Base-by-base conservation (phyloP, 176 grass and related monocot genomes). In the Dactylis glomerata region DNA sequence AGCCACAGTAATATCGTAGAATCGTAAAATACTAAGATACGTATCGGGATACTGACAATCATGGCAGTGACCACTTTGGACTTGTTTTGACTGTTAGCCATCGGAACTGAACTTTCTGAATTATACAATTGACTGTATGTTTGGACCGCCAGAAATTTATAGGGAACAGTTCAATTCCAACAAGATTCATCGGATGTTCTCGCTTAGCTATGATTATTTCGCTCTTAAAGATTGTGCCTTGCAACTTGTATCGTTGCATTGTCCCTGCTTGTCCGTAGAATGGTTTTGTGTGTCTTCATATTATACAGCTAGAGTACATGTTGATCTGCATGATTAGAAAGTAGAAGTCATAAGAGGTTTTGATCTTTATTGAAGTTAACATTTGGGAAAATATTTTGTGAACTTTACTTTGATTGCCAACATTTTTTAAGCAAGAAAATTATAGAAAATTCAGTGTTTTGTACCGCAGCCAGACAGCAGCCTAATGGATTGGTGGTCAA, bases 1-100 rank as follows among this genome's bases (percentile, higher is more conserved):
- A n/a, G n/a, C n/a, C n/a, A n/a, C n/a, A n/a, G n/a, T n/a, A n/a
- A n/a, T n/a, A n/a, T n/a, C n/a, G n/a, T n/a, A n/a, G n/a, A n/a
- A n/a, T n/a, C n/a, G n/a, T n/a, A n/a, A n/a, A n/a, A n/a, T n/a
- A n/a, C n/a, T n/a, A n/a, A n/a, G n/a, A n/a, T n/a, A n/a, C n/a
- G n/a, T n/a, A n/a, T n/a, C n/a, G n/a, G n/a, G n/a, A n/a, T n/a
- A n/a, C n/a, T n/a, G n/a, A n/a, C n/a, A n/a, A n/a, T n/a, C n/a
- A n/a, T n/a, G n/a, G 91, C 7, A 98, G 92, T 7, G 92, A 98
- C 55, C 95, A 98, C 72, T 98, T 90, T 37, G 92, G 95, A 16
- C 89, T 98, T 70, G 78, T 98, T 38, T 75, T 88, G 69, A 95
- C 86, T 9, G 68, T 92, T 38, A 77, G 74, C 5, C 58, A 50